These are phyloP conservation scores for Pseudonectria foliicola DNA, from an alignment of 2,329 filamentous ascomycete species.

Conservation along the genomic window DNA sequence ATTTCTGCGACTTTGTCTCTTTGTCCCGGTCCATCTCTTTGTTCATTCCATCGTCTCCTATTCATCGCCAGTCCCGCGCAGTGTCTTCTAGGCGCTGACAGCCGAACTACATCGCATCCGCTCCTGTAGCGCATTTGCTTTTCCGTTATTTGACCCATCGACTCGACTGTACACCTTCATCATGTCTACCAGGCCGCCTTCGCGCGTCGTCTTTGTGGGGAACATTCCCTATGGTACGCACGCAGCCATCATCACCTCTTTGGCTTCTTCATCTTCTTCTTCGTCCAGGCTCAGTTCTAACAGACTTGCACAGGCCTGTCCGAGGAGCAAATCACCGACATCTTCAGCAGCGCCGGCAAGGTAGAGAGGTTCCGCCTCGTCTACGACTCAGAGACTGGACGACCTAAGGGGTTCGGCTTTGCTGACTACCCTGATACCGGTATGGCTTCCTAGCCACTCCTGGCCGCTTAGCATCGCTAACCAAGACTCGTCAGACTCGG, in stretches of 20 bases:
- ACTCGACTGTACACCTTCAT: slow-evolving; percentile 1
- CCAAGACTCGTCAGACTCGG: slow-evolving; percentile 49
- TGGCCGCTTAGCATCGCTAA: slow-evolving; percentile 9
- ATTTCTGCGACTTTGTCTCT: neutral
- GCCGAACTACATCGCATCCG: too few species aligned
- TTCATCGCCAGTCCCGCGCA: too few species aligned
- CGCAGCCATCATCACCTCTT: neutral
- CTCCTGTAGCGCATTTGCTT: too few species aligned
- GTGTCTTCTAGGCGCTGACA: too few species aligned
- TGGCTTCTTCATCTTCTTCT: neutral
- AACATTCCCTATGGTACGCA: slow-evolving; percentile 72
- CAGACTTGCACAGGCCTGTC: slow-evolving; percentile 62
- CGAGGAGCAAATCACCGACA: slow-evolving; percentile 92
- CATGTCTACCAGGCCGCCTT: slow-evolving; percentile 69
- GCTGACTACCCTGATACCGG: slow-evolving; percentile 92
- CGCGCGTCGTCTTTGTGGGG: slow-evolving; percentile 75
- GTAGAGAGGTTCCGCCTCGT: slow-evolving; percentile 90
- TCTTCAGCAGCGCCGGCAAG: slow-evolving; percentile 82
- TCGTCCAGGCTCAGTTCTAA: slow-evolving; percentile 12
- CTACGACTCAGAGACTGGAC: slow-evolving; percentile 89
- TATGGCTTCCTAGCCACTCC: slow-evolving; percentile 25
- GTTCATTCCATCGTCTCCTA: too few species aligned
- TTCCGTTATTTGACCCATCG: neutral
- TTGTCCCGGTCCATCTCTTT: neutral
- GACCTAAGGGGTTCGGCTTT: slow-evolving; percentile 94